phyloP scores from a whole-genome alignment of 2,329 filamentous ascomycete species.

The Sporothrix luriei region DNA sequence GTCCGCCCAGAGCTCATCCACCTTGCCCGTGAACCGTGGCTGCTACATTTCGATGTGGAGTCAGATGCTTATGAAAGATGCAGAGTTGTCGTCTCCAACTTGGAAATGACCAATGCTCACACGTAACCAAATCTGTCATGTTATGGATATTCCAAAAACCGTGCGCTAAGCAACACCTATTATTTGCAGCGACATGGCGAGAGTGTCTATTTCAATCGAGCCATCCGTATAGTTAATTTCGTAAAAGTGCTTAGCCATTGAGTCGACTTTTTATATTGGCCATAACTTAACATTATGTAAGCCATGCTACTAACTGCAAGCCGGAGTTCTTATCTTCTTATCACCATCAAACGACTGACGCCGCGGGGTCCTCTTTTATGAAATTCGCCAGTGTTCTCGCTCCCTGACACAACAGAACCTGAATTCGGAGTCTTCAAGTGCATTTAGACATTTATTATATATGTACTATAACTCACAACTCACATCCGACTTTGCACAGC shows the following conservation, averaged over 20 bases:
- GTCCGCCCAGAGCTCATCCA: slow-evolving; percentile 50
- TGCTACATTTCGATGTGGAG: slow-evolving; percentile 54
- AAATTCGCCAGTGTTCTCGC: no score
- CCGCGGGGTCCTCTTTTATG: slow-evolving; percentile 9
- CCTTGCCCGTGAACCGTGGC: slow-evolving; percentile 52
- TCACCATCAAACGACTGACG: not conserved
- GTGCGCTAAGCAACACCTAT: not conserved
- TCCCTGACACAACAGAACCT: not conserved
- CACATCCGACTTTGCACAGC: not conserved
- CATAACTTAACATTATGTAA: not conserved
- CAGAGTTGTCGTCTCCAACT: slow-evolving; percentile 4
- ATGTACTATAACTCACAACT: not conserved
- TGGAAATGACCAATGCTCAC: not conserved
- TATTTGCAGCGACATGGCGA: not conserved
- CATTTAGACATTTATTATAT: not conserved
- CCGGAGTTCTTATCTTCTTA: not conserved
- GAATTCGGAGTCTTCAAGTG: not conserved
- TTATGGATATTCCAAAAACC: not conserved
- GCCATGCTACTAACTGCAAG: no score
- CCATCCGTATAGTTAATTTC: no score
- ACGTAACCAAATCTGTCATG: not conserved
- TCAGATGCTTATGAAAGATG: slow-evolving; percentile 45
- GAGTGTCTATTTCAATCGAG: no score
- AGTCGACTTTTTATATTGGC: not conserved
- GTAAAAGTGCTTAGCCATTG: no score